Conservation (phyloP, 2,329 filamentous ascomycete species). For the Calonectria pseudoreteaudii region DNA sequence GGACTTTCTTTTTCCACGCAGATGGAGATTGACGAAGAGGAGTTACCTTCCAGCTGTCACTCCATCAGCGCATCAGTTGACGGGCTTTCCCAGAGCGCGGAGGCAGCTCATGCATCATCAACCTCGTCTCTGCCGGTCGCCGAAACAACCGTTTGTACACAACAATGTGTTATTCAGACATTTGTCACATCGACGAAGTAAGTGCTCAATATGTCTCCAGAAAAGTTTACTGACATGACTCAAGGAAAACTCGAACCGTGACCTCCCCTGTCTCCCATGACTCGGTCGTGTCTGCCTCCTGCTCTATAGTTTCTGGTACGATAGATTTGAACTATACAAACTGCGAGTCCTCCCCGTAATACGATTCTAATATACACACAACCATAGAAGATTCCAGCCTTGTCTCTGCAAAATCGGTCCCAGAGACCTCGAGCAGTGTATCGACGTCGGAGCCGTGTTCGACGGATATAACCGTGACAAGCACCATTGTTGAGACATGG, state of each 20-base stretch:
- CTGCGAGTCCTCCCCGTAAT: background rate
- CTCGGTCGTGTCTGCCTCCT: slow-evolving; percentile 31
- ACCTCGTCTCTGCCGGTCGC: background rate
- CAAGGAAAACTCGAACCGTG: slow-evolving; percentile 28
- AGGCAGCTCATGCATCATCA: background rate
- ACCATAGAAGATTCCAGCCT: slow-evolving; percentile 4
- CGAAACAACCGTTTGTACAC: slow-evolving; percentile 36
- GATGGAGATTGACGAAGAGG: background rate
- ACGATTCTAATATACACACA: slow-evolving; percentile 17
- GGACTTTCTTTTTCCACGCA: slow-evolving; percentile 7
- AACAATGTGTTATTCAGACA: slow-evolving; percentile 34
- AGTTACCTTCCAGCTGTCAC: background rate
- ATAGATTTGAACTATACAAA: background rate
- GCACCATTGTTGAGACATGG: slow-evolving; percentile 41
- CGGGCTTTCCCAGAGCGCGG: slow-evolving; percentile 31
- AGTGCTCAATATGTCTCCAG: slow-evolving; percentile 1
- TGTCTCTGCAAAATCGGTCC: slow-evolving; percentile 2
- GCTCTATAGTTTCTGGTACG: slow-evolving; percentile 34
- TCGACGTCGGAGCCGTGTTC: slow-evolving; percentile 34
- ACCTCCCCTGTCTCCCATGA: slow-evolving; percentile 11
- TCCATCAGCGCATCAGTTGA: slow-evolving; percentile 23
- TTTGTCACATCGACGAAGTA: slow-evolving; percentile 37
- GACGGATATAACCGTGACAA: slow-evolving; percentile 41
- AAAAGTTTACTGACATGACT: background rate
- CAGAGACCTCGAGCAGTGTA: background rate